A percentile compares a stretch with the other conserved stretches of the same genome.
Conservation (phyloP, 352 stramenopile species). For the Peronospora farinosa region DNA sequence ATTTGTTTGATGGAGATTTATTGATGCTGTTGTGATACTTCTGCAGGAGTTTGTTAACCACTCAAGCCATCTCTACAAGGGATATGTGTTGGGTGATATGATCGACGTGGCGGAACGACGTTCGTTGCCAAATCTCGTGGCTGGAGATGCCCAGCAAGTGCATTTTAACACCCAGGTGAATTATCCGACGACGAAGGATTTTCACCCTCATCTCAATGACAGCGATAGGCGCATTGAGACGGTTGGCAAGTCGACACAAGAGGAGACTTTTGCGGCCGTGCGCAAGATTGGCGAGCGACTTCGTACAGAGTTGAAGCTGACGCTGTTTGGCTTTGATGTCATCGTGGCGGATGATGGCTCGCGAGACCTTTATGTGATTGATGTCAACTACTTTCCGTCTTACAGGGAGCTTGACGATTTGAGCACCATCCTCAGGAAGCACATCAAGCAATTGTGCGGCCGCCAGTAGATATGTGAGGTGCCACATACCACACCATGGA, state of each 20-base stretch:
- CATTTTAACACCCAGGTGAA: slow-evolving; percentile 79
- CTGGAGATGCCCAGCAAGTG: slow-evolving; percentile 41
- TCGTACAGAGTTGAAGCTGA: slow-evolving; percentile 54
- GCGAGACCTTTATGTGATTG: slow-evolving; percentile 63
- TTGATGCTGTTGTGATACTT: slow-evolving; percentile 4
- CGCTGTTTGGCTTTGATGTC: slow-evolving; percentile 82
- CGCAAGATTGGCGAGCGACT: slow-evolving; percentile 56
- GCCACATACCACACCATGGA: too few relatives aligned
- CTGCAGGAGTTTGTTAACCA: slow-evolving; percentile 80
- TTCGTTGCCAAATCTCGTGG: slow-evolving; percentile 66
- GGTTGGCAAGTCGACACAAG: slow-evolving; percentile 22
- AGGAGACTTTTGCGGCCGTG: slow-evolving; percentile 51
- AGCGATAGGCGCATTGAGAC: slow-evolving; percentile 2
- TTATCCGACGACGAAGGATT: slow-evolving; percentile 64
- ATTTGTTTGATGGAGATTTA: slow-evolving; percentile 1
- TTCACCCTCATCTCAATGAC: slow-evolving; percentile 31
- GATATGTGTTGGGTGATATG: slow-evolving; percentile 69
- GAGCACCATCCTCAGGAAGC: slow-evolving; percentile 43
- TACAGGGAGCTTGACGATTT: slow-evolving; percentile 80
- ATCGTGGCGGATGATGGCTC: slow-evolving; percentile 57
- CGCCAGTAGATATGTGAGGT: slow-evolving; percentile 13
- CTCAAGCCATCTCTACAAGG: slow-evolving; percentile 71
- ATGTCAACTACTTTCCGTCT: slow-evolving; percentile 87
- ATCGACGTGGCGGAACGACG: slow-evolving; percentile 72
- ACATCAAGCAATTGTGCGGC: slow-evolving; percentile 44